Conservation (phyloP, 2,329 filamentous ascomycete genomes). For the Fusarium dimerum region DNA sequence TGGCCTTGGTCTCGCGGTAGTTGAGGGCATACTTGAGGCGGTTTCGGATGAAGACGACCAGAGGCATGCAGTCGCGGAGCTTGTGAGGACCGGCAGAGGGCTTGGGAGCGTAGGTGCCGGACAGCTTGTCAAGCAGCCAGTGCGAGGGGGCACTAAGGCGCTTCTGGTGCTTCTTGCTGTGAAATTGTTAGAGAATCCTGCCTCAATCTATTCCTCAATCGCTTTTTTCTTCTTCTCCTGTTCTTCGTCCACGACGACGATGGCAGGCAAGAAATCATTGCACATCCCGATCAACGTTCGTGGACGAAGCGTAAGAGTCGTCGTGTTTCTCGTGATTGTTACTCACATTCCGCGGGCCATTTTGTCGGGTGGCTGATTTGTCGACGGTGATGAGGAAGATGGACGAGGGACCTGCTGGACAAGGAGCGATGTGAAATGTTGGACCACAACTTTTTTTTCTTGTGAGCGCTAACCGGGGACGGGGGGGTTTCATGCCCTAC, state of each 20-base stretch:
- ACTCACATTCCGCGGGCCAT: conserved; percentile 68
- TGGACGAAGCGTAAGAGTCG: neutral
- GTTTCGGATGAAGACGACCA: conserved; percentile 97
- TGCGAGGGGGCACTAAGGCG: conserved; percentile 97
- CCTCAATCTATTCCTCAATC: neutral
- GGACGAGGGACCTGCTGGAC: conserved; percentile 27
- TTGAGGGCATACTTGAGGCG: conserved; percentile 99
- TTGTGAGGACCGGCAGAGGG: conserved; percentile 92
- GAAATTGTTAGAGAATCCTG: conserved; percentile 34
- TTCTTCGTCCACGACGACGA: conserved; percentile 6
- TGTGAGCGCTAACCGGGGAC: conserved; percentile 23
- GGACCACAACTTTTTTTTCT: conserved; percentile 32
- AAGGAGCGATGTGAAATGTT: conserved; percentile 28
- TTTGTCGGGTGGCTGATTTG: conserved; percentile 46
- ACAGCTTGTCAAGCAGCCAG: conserved; percentile 99
- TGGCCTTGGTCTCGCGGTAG: conserved; percentile 94
- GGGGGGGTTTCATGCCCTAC: conserved; percentile 40
- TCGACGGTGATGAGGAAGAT: conserved; percentile 40
- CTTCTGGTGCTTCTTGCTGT: conserved; percentile 99
- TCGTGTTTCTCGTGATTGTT: conserved; percentile 8
- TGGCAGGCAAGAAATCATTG: conserved; percentile 9
- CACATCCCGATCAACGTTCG: conserved; percentile 2
- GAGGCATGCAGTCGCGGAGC: conserved; percentile 96
- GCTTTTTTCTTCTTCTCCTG: neutral
- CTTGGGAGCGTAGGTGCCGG: conserved; percentile 77